Evolutionary conservation across 345 rosid genomes (phyloP).

Genomic region (rapeseed (Brassica napus)): DNA sequence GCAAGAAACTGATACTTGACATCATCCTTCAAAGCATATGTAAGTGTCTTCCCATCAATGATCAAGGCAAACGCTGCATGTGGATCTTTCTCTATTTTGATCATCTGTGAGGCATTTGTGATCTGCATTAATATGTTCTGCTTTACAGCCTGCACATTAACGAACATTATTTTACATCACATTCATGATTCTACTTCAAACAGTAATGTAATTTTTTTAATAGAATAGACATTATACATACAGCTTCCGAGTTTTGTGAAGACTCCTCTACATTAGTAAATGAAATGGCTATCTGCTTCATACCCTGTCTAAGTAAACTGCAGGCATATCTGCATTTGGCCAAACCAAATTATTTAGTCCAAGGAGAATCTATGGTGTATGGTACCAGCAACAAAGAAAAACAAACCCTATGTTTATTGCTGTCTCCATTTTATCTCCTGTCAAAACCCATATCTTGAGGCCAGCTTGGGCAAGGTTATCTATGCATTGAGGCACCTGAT

Average conservation of each 20-base stretch:
- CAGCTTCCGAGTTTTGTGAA: constrained; percentile 25
- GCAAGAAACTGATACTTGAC: constrained; percentile 60
- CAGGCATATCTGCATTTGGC: constrained; percentile 63
- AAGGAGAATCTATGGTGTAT: neutral
- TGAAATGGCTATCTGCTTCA: constrained; percentile 53
- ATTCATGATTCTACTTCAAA: constrained; percentile 8
- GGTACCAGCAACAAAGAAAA: constrained; percentile 13
- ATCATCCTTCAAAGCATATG: constrained; percentile 51
- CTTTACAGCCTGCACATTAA: constrained; percentile 48
- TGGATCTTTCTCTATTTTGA: constrained; percentile 46
- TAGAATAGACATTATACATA: constrained; percentile 31
- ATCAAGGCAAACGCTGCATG: constrained; percentile 65
- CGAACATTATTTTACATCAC: constrained; percentile 12
- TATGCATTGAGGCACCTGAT: constrained; percentile 80
- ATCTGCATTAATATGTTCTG: constrained; percentile 56
- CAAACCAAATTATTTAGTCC: constrained; percentile 15
- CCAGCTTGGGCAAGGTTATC: constrained; percentile 88
- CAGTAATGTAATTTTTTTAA: neutral
- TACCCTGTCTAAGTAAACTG: constrained; percentile 75
- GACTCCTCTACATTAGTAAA: constrained; percentile 22
- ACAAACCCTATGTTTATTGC: constrained; percentile 73
- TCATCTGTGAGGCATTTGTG: constrained; percentile 46
- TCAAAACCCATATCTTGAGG: constrained; percentile 78
- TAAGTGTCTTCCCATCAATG: constrained; percentile 70
- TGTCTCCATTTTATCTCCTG: constrained; percentile 87